A percentile compares a stretch with the other conserved stretches of the same genome.
phyloP scores from a whole-genome alignment of 1,139 yeast species.

The Debaryomycetaceae sp. region DNA sequence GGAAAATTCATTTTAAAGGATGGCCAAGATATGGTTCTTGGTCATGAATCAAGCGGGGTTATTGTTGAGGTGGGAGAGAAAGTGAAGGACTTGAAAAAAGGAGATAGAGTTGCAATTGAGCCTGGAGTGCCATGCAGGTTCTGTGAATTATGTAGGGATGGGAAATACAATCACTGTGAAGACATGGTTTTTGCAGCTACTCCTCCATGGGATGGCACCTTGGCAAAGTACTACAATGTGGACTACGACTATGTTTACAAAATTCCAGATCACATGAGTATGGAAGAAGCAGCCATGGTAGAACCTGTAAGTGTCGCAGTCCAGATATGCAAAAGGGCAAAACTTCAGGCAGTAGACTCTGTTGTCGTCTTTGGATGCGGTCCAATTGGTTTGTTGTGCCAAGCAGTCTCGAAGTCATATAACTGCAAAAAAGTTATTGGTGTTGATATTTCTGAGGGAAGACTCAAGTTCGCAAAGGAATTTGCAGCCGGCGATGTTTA shows the following conservation, averaged over 20 bases:
- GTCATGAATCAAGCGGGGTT: constrained; percentile 33
- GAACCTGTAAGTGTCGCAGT: constrained; percentile 33
- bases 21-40: constrained; percentile 25
- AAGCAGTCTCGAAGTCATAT: constrained; percentile 25
- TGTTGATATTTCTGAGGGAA: constrained; percentile 25
- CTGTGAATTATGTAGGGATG: constrained; percentile 65
- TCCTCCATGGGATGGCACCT: constrained; percentile 68
- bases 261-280: constrained; percentile 26
- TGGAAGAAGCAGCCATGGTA: constrained; percentile 30
- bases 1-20: constrained; percentile 26
- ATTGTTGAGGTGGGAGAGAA: constrained; percentile 26
- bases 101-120: constrained; percentile 32
- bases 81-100: constrained; percentile 18
- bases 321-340: constrained; percentile 27
- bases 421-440: constrained; percentile 29
- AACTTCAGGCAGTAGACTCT: constrained; percentile 20
- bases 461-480: constrained; percentile 25
- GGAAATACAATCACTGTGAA: constrained; percentile 73
- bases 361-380: constrained; percentile 32
- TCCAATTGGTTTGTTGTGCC: constrained; percentile 30
- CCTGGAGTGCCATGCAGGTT: constrained; percentile 70
- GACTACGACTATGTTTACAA: constrained; percentile 61
- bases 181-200: constrained; percentile 77
- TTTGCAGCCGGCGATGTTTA: constrained; percentile 17
- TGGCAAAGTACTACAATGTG: constrained; percentile 58